Base-by-base conservation (phyloP, 2,329 filamentous ascomycete species). In the Ophioceras dolichostomum region DNA sequence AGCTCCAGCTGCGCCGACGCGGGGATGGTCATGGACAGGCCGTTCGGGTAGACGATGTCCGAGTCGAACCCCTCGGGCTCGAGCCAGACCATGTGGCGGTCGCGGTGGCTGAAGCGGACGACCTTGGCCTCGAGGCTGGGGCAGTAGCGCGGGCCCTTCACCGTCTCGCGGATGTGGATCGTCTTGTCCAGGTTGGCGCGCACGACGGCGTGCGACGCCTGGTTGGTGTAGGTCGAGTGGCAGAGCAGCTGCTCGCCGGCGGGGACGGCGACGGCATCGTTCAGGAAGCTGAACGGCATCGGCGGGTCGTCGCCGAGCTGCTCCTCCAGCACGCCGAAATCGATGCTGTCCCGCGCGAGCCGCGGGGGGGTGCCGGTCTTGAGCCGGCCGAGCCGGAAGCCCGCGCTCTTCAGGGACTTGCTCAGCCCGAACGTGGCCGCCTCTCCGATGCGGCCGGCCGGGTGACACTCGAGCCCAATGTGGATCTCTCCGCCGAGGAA, bases 401-500 rank as follows among this genome's bases (percentile, higher is more conserved):
- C 91, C 2, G 89, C 88, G 37, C 89, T 83, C 42, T 73, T 74
- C 30, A 98, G 65, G 4, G 88, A 95, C 54, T 88, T 91, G 66
- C 88, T 95, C 39, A 98, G 62, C 0, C 89, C 89, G 51, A 86
- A 86, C 0, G 91, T 95, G 1, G 91, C 88, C 17, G 84, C 84
- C 61, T 98, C 91, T 10, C 89, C 91, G 66, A 98, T 87, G 8
- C 91, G 77, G 2, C 91, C 91, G 0, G 91, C 83, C 0, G 91
- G 88, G 52, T 76, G 94, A 3, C 70, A 73, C 37, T 94, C 73
- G 7, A 96, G 63, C 0, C 87, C 91, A 43, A 98, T 93, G 50
- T 98, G 91, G 43, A 98, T 98, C 58, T 98, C 91, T 14, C 88
- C 91, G 10, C 89, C 83, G 5, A 98, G 61, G 52, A 98, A 98